Percentiles rank a stretch among this genome's conserved stretches.
These are phyloP conservation scores for Coniferiporia weirii DNA, from an alignment of 1,284 basidiomycete genomes.

Conservation along the genomic window DNA sequence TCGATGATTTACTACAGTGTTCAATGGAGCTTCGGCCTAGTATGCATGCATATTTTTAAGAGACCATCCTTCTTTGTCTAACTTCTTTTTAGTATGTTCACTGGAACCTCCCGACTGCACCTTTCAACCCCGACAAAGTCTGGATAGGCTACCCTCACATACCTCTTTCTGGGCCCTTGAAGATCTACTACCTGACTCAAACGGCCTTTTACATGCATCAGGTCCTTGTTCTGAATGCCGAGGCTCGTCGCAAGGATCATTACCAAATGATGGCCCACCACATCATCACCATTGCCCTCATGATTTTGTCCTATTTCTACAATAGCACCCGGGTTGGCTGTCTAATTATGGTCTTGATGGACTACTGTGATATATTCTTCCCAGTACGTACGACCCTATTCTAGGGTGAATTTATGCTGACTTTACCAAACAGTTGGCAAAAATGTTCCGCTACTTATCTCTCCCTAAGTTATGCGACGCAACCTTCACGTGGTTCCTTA, in stretches of 20 bases:
- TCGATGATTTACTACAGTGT: slow-evolving; percentile 74
- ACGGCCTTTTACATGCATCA: slow-evolving; percentile 94
- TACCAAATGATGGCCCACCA: slow-evolving; percentile 96
- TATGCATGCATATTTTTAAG: slow-evolving; percentile 43
- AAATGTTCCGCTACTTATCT: slow-evolving; percentile 87
- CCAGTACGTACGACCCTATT: slow-evolving; percentile 55
- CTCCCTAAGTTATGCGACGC: slow-evolving; percentile 67
- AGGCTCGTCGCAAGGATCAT: slow-evolving; percentile 89
- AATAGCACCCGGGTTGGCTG: slow-evolving; percentile 88
- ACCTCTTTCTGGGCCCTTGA: slow-evolving; percentile 72
- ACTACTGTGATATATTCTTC: slow-evolving; percentile 87
- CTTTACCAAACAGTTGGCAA: slow-evolving; percentile 59
- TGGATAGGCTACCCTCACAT: slow-evolving; percentile 85
- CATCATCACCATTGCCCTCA: slow-evolving; percentile 80
- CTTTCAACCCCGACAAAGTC: slow-evolving; percentile 63
- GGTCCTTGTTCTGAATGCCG: slow-evolving; percentile 88
- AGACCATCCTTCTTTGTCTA: slow-evolving; percentile 13
- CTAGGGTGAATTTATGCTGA: slow-evolving; percentile 10
- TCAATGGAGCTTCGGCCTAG: slow-evolving; percentile 78
- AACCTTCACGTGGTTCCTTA: slow-evolving; percentile 76
- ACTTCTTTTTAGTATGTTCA: slow-evolving; percentile 65
- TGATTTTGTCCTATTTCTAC: slow-evolving; percentile 73
- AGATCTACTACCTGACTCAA: slow-evolving; percentile 90
- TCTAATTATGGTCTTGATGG: slow-evolving; percentile 88
- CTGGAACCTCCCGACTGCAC: slow-evolving; percentile 60